Evolutionary conservation across 169 alveolate genomes (phyloP).

Genomic region (Besnoitia besnoiti): DNA sequence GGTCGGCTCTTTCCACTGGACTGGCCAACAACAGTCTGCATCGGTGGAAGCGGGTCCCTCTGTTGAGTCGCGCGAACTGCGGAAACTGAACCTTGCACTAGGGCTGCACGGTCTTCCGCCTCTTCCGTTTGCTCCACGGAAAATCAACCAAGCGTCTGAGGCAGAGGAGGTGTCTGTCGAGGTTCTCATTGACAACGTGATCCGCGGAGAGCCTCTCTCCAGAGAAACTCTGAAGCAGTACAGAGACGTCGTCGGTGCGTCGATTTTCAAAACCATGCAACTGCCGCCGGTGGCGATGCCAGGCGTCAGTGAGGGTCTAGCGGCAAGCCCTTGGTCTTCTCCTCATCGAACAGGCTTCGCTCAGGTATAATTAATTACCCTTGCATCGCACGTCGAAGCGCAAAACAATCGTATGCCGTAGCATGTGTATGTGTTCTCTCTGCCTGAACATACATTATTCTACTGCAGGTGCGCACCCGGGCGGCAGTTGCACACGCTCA

Average conservation of each 20-base stretch:
- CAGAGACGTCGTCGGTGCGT: constrained; percentile 4
- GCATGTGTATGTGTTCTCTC: neutral
- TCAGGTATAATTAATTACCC: constrained; percentile 47
- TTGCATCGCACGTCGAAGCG: neutral
- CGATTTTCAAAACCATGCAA: constrained; percentile 50
- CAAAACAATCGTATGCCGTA: neutral
- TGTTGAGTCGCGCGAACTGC: constrained; percentile 23
- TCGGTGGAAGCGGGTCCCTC: neutral
- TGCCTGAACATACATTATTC: neutral
- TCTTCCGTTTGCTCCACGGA: constrained; percentile 46
- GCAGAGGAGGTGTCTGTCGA: constrained; percentile 18
- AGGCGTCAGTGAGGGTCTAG: constrained; percentile 54
- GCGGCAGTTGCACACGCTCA: too few relatives aligned
- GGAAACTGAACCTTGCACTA: constrained; percentile 44
- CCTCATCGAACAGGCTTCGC: constrained; percentile 69
- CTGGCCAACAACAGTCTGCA: neutral
- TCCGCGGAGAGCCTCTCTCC: constrained; percentile 52
- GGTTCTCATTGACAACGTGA: constrained; percentile 34
- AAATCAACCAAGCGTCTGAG: neutral
- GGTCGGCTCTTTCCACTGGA: constrained; percentile 44
- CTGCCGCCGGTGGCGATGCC: constrained; percentile 59
- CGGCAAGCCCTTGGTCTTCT: constrained; percentile 71
- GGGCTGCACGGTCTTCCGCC: constrained; percentile 64
- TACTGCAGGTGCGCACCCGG: neutral
- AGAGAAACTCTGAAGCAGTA: constrained; percentile 43